These are phyloP conservation scores for Tetrapisispora iriomotensis DNA, from an alignment of 805 yeast genomes.

Conservation along the genomic window DNA sequence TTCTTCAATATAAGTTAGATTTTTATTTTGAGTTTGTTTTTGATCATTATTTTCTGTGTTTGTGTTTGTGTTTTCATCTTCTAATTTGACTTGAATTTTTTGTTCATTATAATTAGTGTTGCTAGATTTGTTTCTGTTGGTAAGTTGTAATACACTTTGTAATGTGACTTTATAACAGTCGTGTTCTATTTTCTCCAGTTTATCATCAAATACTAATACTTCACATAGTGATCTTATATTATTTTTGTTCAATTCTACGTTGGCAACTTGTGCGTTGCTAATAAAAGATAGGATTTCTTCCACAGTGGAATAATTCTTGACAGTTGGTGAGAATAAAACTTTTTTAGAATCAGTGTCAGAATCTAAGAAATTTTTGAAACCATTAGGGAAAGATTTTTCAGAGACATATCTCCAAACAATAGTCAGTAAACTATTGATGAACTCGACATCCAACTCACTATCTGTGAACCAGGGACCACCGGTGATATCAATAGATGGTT, in stretches of 20 bases:
- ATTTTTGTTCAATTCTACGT: conserved; percentile 62
- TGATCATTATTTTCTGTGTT: conserved; percentile 32
- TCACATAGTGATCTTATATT: conserved; percentile 81
- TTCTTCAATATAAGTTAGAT: conserved; percentile 9
- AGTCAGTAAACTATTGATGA: conserved; percentile 71
- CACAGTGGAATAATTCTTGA: conserved; percentile 58
- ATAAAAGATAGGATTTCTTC: conserved; percentile 71
- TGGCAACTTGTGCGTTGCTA: conserved; percentile 58
- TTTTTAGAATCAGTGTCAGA: conserved; percentile 8
- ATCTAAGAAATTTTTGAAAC: conserved; percentile 35
- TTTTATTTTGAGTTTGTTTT: conserved; percentile 19
- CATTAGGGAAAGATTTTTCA: conserved; percentile 63
- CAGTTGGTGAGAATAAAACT: conserved; percentile 41
- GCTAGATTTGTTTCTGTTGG: conserved; percentile 2
- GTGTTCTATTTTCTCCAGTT: conserved; percentile 53
- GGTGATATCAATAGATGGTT: conserved; percentile 90
- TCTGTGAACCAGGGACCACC: conserved; percentile 99
- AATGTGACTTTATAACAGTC: conserved; percentile 73
- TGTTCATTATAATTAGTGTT: conserved; percentile 5
- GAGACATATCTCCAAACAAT: conserved; percentile 86
- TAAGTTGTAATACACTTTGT: conserved; percentile 69
- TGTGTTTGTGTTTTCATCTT: conserved; percentile 31
- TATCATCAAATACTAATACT: conserved; percentile 80
- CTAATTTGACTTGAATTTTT: conserved; percentile 35
- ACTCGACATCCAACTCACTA: conserved; percentile 87